phyloP scores from a whole-genome alignment of 352 stramenopile species.

The Globisporangium middletonii region DNA sequence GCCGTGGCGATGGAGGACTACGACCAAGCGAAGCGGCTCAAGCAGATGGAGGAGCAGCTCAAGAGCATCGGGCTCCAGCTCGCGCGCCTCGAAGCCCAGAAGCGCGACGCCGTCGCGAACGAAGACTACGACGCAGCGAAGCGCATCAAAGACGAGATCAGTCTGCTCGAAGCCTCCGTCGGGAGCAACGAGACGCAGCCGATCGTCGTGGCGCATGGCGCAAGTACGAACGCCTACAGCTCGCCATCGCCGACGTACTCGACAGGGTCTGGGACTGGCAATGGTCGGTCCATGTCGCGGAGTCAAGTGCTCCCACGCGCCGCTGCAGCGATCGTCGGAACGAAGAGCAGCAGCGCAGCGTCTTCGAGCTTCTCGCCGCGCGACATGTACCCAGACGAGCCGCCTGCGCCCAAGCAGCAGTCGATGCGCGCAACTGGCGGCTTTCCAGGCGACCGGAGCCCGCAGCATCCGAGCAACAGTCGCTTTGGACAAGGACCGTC shows the following conservation, averaged over 20 bases:
- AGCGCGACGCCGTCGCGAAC: conserved; percentile 82
- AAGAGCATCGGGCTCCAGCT: conserved; percentile 88
- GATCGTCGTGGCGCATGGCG: conserved; percentile 23
- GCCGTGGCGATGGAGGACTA: conserved; percentile 89
- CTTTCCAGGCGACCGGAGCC: conserved; percentile 9
- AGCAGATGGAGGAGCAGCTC: conserved; percentile 83
- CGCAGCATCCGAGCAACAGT: conserved; percentile 12
- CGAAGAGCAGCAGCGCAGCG: conserved; percentile 15
- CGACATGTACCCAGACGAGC: conserved; percentile 63
- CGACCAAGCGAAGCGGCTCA: conserved; percentile 80
- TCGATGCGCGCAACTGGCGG: conserved; percentile 5
- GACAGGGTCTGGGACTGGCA: background rate
- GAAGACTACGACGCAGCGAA: conserved; percentile 93
- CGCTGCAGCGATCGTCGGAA: conserved; percentile 24
- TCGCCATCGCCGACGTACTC: conserved; percentile 6
- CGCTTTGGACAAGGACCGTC: background rate
- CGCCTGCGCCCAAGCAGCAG: conserved; percentile 1
- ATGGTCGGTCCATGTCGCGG: conserved; percentile 8
- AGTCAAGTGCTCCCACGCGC: conserved; percentile 46
- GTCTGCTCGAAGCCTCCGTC: conserved; percentile 52
- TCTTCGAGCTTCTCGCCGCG: conserved; percentile 52
- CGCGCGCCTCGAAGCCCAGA: conserved; percentile 80
- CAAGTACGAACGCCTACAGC: background rate
- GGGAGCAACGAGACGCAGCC: conserved; percentile 56
- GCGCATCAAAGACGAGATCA: conserved; percentile 86